Evolutionary conservation across 345 rosid genomes (phyloP), one percentile per base, ranked within the genome.

Genomic region (Anacardium occidentale): DNA sequence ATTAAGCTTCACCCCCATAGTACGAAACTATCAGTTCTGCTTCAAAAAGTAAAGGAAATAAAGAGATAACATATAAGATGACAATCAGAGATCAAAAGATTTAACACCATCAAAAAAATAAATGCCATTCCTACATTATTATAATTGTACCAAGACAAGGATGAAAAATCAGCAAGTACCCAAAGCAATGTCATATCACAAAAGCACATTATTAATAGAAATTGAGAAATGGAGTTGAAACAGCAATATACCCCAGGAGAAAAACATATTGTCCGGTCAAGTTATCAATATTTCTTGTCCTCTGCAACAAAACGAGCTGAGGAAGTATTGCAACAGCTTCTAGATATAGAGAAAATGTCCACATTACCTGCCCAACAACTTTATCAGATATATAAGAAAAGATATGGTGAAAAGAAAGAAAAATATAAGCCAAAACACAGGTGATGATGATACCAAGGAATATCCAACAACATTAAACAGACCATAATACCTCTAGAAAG

Each of bases 281-380:
- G 86, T 91, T 89, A 75, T 89, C 97, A 63, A 89, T 91, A 70
- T 91, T 91, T 75, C 88, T 86, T 22, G 97, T 87, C 74, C 90
- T 79, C 77, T 91, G 97, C 74, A 91, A 68, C 81, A 91, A 62
- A 66, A 91, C 88, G 68, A 91, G 86, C 83, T 90, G 91, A 77
- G 93, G 96, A 76, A 90, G 84, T 75, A 90, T 90, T 55, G 93
- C 96, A 50, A 91, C 90, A 63, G 92, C 97, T 74, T 91, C 93
- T 73, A 91, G 81, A 70, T 77, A 91, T 26, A 91, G 32, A 61
- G 97, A 89, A 76, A 91, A 91, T 10, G 90, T 32, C 93, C 97
- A 91, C 81, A 84, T 62, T 26, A 91, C 89, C 97, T 91, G 84
- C 62, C 15, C 66, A 78, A 37, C 55, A 52, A 73, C 2, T 22